Base-by-base conservation (phyloP, 2,329 filamentous ascomycete genomes). In the Lojkania enalia region DNA sequence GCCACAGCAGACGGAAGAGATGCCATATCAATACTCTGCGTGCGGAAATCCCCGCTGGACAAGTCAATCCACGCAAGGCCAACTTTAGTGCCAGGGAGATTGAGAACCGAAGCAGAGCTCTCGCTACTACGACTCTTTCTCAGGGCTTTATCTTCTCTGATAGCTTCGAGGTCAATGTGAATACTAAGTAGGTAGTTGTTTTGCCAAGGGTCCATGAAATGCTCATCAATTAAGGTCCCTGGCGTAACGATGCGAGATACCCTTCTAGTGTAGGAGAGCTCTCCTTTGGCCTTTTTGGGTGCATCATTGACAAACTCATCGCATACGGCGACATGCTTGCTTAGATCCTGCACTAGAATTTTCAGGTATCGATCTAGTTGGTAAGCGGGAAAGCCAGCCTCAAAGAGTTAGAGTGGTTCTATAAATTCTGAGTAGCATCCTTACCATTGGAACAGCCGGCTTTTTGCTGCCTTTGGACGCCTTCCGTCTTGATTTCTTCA, bases 201-300 rank as follows among this genome's bases (percentile, higher is more conserved):
- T 60, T 88, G 84, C 64, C 88, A 92, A 1, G 90, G 89, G 65
- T 97, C 89, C 77, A 99, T 90, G 69, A 97, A 99, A 59, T 90
- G 91, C 71, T 99, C 94, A 69, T 99, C 94, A 55, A 99, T 96
- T 42, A 99, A 76, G 1, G 94, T 99, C 15, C 94, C 94, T 1
- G 94, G 90, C 0, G 94, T 97, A 62, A 99, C 84, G 56, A 99
- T 86, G 45, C 94, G 85, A 14, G 88, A 82, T 12, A 99, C 90
- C 56, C 78, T 84, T 19, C 94, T 86, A 65, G 95, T 87, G 67
- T 94, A 95, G 75, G 92, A 77, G 52, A 92, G 74, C 3, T 89
- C 90, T 12, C 88, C 88, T 64, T 86, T 92, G 53, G 86, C 74
- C 69, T 83, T 89, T 44, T 83, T 83, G 3, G 84, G 77, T 3